These are phyloP conservation scores for Coemansia sp. DNA, from an alignment of 371 early-diverging fungal genomes.

Conservation along the genomic window DNA sequence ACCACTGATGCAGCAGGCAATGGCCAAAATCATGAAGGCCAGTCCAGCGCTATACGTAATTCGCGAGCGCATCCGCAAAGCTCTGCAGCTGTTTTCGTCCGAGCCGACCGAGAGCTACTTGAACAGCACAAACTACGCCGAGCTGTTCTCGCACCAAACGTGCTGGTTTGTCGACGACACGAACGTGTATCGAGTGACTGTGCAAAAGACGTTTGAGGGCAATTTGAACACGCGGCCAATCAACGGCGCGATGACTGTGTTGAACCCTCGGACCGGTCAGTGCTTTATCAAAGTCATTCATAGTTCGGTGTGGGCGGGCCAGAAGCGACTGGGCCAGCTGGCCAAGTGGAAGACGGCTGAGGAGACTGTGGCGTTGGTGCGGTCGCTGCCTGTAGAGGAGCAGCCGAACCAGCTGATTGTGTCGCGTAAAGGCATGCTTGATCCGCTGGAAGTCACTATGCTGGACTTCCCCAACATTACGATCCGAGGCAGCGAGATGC, in stretches of 20 bases:
- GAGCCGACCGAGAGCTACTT: constrained; percentile 99
- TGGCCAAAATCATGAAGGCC: constrained; percentile 98
- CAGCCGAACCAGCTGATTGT: constrained; percentile 99
- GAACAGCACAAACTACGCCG: constrained; percentile 93
- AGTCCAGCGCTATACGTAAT: constrained; percentile 97
- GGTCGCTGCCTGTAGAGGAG: constrained; percentile 97
- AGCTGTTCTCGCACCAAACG: constrained; percentile 96
- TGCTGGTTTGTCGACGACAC: constrained; percentile 99
- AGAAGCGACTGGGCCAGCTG: constrained; percentile 97
- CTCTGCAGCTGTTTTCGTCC: constrained; percentile 95
- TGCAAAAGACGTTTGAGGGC: constrained; percentile 99
- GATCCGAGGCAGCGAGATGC: constrained; percentile 95
- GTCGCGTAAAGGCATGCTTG: constrained; percentile 98
- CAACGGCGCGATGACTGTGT: constrained; percentile 98
- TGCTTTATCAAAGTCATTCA: constrained; percentile 99
- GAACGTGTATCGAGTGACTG: constrained; percentile 98
- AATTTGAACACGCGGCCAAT: constrained; percentile 97
- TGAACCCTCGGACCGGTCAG: constrained; percentile 98
- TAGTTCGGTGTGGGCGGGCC: constrained; percentile 98
- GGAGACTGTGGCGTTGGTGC: constrained; percentile 98
- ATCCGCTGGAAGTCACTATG: constrained; percentile 89
- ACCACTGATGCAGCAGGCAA: constrained; percentile 93
- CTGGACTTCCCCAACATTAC: constrained; percentile 98
- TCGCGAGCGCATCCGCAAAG: constrained; percentile 98
- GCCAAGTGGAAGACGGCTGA: constrained; percentile 99